Percentiles rank a stretch among this genome's conserved stretches.
phyloP scores from a whole-genome alignment of 257 asterid species.

The Rauvolfia tetraphylla region DNA sequence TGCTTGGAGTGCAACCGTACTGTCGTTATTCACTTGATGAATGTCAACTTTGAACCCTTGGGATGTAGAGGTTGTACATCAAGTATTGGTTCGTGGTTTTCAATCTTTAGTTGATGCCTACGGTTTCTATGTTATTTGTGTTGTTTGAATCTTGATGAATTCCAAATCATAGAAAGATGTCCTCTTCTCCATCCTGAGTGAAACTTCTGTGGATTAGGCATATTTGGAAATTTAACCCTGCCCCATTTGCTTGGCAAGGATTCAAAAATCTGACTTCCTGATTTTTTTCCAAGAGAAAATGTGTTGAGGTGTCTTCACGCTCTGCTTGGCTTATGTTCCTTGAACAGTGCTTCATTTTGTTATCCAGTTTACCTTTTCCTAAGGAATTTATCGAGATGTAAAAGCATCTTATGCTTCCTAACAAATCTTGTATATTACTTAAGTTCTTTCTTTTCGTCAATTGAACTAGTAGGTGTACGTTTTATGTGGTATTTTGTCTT shows the following conservation, averaged over 20 bases:
- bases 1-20: not conserved
- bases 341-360: not conserved
- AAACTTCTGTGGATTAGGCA: not conserved
- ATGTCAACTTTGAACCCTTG: not conserved
- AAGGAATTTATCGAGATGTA: not conserved
- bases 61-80: not conserved
- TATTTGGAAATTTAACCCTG: not conserved
- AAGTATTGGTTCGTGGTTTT: not conserved
- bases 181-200: not conserved
- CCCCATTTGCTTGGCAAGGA: not conserved
- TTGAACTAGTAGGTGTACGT: not conserved
- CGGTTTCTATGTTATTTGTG: no score
- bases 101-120: not conserved
- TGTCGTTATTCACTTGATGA: not conserved
- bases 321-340: no score
- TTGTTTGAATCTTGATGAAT: not conserved
- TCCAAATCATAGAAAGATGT: not conserved
- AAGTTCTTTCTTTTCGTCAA: not conserved
- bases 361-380: not conserved
- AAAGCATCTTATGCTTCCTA: not conserved
- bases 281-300: not conserved
- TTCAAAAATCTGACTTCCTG: not conserved
- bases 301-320: not conserved
- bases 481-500: not conserved
- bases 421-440: not conserved